A percentile compares a stretch with the other conserved stretches of the same genome.
phyloP scores from a whole-genome alignment of 352 stramenopile genomes.

The Phytopythium cucurbitacearum region DNA sequence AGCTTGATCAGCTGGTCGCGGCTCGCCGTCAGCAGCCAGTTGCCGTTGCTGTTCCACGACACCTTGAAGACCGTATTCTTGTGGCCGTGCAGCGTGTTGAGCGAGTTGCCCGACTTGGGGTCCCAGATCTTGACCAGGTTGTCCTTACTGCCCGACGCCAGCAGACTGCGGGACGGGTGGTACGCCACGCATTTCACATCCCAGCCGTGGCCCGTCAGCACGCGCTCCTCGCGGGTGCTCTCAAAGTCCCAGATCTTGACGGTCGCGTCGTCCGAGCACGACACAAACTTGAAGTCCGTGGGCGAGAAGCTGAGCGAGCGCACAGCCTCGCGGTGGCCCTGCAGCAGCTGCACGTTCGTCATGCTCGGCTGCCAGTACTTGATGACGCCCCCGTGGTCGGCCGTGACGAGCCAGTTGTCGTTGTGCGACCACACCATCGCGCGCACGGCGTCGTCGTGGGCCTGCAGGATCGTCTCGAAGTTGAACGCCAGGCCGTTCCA shows the following conservation, averaged over 20 bases:
- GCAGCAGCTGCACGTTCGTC: constrained; percentile 83
- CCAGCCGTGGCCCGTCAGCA: constrained; percentile 95
- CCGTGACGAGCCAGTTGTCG: constrained; percentile 88
- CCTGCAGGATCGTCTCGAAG: constrained; percentile 96
- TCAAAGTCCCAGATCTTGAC: constrained; percentile 93
- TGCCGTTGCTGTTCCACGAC: constrained; percentile 97
- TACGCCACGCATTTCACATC: constrained; percentile 98
- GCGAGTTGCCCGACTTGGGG: constrained; percentile 88
- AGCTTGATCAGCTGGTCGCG: constrained; percentile 98
- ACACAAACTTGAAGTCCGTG: constrained; percentile 97
- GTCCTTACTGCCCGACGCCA: constrained; percentile 95
- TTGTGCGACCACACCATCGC: constrained; percentile 91
- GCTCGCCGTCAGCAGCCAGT: constrained; percentile 96
- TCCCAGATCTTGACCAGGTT: constrained; percentile 99
- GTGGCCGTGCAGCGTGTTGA: constrained; percentile 96
- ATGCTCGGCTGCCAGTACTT: constrained; percentile 92
- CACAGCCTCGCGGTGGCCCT: constrained; percentile 89
- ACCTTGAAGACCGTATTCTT: constrained; percentile 98
- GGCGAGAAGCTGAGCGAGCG: constrained; percentile 95
- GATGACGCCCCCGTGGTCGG: constrained; percentile 87
- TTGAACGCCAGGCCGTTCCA: constrained; percentile 98
- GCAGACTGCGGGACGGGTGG: constrained; percentile 92
- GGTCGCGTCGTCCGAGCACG: constrained; percentile 95
- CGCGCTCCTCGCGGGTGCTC: constrained; percentile 89
- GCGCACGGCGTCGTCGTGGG: constrained; percentile 83